Evolutionary conservation across 169 alveolate species (phyloP), one percentile per base, ranked within the genome.

Genomic region (Plasmodium berghei): DNA sequence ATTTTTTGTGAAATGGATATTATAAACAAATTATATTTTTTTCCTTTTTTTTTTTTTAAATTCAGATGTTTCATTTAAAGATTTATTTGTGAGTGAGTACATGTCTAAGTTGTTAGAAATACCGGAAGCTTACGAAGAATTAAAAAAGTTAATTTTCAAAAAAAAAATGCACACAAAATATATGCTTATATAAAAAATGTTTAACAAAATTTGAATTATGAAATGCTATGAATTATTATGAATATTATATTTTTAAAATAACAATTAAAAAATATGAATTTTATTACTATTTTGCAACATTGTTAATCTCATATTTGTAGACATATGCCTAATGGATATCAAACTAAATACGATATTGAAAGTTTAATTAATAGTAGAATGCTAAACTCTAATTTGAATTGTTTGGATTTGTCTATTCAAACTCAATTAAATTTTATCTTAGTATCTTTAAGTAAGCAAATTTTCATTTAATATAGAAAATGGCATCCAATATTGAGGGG

Each of bases 291-390:
- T 9, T 69, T 18, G 6, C 42, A 34, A 34, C 8, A 34, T 34
- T 34, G 42, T 34, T 34, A 34, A 34, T 34, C 42, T 34, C 40
- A 34, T 0, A 8, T 22, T 12, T 55, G 10, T 24, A 85, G 91
- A 40, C 91, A 85, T 16, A 85, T 85, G 91, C 91, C 91, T 3
- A 54, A 40, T 45, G 87, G 87, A 62, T 85, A 85, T 46, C 87
- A 85, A 72, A 70, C 10, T 64, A 85, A 85, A 52, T 18, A 70
- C n/a, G 91, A 85, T 58, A 71, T 85, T 49, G 9, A 70, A 64
- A 86, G 71, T 16, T 24, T 85, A 12, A 85, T 85, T 5, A 85
- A 85, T 61, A 85, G 71, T 26, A 67, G 87, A 58, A 42, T 73
- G n/a, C 20, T 85, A 64, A 71, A 69, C 28, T 40, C 87, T 16